Conservation (phyloP, 2,329 filamentous ascomycete genomes). For the Gremmenia infestans region DNA sequence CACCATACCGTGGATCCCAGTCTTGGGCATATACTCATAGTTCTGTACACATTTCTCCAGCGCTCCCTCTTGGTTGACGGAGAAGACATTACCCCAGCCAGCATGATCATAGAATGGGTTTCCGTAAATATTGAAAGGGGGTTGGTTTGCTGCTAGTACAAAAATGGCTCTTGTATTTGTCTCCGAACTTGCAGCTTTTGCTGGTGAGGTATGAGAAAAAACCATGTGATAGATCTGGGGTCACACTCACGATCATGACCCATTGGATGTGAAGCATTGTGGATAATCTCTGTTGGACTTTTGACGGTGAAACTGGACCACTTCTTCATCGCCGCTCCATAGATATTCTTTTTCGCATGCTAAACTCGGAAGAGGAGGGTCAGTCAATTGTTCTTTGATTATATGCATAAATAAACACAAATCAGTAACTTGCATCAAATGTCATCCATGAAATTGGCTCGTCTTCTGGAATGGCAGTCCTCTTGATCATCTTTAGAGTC, state of each 20-base stretch:
- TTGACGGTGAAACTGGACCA: conserved; percentile 79
- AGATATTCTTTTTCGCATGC: conserved; percentile 79
- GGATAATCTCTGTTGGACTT: conserved; percentile 69
- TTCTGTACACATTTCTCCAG: conserved; percentile 64
- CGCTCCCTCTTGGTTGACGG: conserved; percentile 50
- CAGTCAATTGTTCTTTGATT: neutral
- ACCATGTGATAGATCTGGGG: conserved; percentile 1
- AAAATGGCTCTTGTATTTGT: conserved; percentile 89
- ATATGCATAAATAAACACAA: neutral
- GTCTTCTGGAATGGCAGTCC: conserved; percentile 73
- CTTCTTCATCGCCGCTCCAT: conserved; percentile 89
- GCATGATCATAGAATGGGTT: conserved; percentile 89
- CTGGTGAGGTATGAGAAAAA: conserved; percentile 31
- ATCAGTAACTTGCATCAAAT: conserved; percentile 62
- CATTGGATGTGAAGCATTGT: conserved; percentile 70
- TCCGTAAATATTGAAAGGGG: conserved; percentile 79
- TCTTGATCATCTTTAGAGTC: conserved; percentile 69
- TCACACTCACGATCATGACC: conserved; percentile 62
- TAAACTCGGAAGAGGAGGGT: conserved; percentile 33
- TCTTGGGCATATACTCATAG: conserved; percentile 64
- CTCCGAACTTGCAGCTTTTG: conserved; percentile 59
- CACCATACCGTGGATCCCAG: conserved; percentile 77
- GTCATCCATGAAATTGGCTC: conserved; percentile 95
- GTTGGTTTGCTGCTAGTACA: conserved; percentile 70
- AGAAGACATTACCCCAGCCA: conserved; percentile 74